Evolutionary conservation across 768 basidiomycete genomes (phyloP).

Genomic region (Suillus lakei): DNA sequence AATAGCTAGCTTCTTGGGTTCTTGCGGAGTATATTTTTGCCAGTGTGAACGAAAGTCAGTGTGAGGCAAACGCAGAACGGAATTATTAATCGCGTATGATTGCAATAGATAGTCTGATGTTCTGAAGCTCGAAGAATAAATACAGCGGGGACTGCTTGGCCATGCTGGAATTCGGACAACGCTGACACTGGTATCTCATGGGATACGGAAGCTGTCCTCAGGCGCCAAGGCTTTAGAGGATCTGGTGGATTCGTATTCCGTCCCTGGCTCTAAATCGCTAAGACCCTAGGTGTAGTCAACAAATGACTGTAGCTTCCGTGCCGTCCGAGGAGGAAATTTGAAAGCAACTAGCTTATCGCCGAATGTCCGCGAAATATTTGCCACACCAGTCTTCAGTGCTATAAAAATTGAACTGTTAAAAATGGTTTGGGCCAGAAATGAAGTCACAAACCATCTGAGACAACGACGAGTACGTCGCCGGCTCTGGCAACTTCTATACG

Average conservation of each 20-base stretch:
- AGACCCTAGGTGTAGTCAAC: constrained; percentile 58
- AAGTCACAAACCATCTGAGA: constrained; percentile 60
- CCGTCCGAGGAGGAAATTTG: constrained; percentile 74
- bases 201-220: neutral
- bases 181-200: neutral
- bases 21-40: neutral
- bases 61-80: neutral
- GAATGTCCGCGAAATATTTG: constrained; percentile 71
- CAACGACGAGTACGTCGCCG: constrained; percentile 53
- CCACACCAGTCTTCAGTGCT: constrained; percentile 73
- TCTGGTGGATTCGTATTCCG: neutral
- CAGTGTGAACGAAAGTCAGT: too few species aligned
- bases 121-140: neutral
- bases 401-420: constrained; percentile 10
- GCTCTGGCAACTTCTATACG: constrained; percentile 59
- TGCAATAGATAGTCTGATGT: neutral
- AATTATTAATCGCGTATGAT: neutral
- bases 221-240: neutral
- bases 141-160: neutral
- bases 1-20: neutral
- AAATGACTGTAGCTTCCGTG: constrained; percentile 70
- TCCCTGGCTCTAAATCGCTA: neutral
- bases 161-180: neutral
- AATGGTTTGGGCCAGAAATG: neutral
- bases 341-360: constrained; percentile 76